Evolutionary conservation across 345 rosid species (phyloP), one percentile per base, ranked within the genome.

Genomic region (Kernera saxatilis): DNA sequence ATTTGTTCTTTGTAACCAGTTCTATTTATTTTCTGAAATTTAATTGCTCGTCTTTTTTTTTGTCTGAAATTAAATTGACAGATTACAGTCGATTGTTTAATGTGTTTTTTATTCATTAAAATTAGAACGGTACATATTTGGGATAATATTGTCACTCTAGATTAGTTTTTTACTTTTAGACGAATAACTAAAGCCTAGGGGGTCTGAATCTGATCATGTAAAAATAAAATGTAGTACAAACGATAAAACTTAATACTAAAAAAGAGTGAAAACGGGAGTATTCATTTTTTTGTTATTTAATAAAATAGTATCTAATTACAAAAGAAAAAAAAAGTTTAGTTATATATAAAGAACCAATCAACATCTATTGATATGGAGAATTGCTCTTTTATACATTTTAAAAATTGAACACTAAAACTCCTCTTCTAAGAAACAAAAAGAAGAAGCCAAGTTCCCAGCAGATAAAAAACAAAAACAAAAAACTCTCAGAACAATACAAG

Each of bases 361-460:
- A 67, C 68, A 57, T 40, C 40, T 18, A 67, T 51, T 60, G 56
- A 67, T 41, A 48, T 41, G 73, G 57, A 62, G 19, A 49, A 29
- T n/a, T 58, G 72, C 49, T 43, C 72, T 69, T 65, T 74, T 58
- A 59, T 67, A 74, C 68, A 74, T 40, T 8, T 74, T 51, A 36
- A 8, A 56, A 67, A 41, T 12, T 40, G 5, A 44, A 67, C 63
- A 60, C 64, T 49, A 66, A 75, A 74, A 49, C 69, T 68, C 69
- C 15, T 40, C 61, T 49, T 49, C 53, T 40, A 33, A 39, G 49
- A 6, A 21, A n/a, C n/a, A n/a, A 23, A 33, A 33, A 21, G 0
- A 41, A 41, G 15, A 49, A 50, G 49, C 64, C 10, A 58, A 49
- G 48, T 59, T 59, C 18, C 41, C 61, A 29, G 1, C 19, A 12